Evolutionary conservation across 805 yeast genomes (phyloP).

Genomic region (Huiozyma naganishii): DNA sequence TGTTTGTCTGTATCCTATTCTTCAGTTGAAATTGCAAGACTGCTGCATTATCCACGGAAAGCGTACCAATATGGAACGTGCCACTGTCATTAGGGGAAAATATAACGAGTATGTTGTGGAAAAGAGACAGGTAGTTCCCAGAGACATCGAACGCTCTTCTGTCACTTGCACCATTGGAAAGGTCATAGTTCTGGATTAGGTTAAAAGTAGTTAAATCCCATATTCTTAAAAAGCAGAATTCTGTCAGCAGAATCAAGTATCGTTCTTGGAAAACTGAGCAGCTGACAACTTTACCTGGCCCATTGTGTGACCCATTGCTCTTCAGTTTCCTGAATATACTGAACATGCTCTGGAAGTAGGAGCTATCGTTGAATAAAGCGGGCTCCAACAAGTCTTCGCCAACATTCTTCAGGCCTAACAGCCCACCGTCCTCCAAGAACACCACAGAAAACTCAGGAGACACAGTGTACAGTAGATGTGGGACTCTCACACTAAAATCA

Average conservation of each 20-base stretch:
- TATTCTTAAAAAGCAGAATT: slow-evolving; percentile 18
- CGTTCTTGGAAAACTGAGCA: slow-evolving; percentile 12
- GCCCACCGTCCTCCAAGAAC: slow-evolving; percentile 67
- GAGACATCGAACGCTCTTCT: slow-evolving; percentile 13
- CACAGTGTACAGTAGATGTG: slow-evolving; percentile 42
- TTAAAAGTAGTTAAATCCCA: slow-evolving; percentile 20
- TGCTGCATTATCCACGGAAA: slow-evolving; percentile 12
- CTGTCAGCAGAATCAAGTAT: slow-evolving; percentile 19
- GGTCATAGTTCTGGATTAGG: slow-evolving; percentile 12
- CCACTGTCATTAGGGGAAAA: slow-evolving; percentile 37
- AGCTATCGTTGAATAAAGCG: slow-evolving; percentile 44
- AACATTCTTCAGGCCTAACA: slow-evolving; percentile 39
- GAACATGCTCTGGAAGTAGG: slow-evolving; percentile 32
- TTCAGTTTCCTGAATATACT: slow-evolving; percentile 15
- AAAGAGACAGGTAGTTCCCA: slow-evolving; percentile 30
- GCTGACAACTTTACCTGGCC: slow-evolving; percentile 14
- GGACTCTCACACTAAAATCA: slow-evolving; percentile 45
- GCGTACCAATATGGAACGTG: slow-evolving; percentile 31
- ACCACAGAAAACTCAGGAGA: slow-evolving; percentile 39
- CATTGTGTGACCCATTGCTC: slow-evolving; percentile 1
- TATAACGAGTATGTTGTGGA: slow-evolving; percentile 25
- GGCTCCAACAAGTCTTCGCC: slow-evolving; percentile 29
- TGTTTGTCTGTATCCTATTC: slow-evolving; percentile 14
- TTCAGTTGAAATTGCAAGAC: slow-evolving; percentile 6
- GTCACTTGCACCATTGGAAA: slow-evolving; percentile 8